phyloP scores from a whole-genome alignment of 2,329 filamentous ascomycete species.

The Cryoendolithus antarcticus region DNA sequence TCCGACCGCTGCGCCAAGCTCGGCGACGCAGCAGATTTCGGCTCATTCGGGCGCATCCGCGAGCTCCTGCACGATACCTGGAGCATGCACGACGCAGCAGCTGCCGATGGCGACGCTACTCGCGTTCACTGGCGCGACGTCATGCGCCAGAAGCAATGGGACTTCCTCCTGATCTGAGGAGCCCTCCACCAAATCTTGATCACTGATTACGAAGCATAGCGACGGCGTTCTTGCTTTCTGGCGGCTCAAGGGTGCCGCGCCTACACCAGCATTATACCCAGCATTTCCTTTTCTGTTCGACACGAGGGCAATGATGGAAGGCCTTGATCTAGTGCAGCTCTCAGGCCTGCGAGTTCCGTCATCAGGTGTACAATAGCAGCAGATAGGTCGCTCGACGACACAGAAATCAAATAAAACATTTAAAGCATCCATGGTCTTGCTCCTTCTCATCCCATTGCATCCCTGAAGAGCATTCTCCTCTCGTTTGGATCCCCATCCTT shows the following conservation, averaged over 20 bases:
- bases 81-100: constrained; percentile 56
- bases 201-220: constrained; percentile 17
- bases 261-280: constrained; percentile 13
- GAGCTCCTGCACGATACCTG: constrained; percentile 74
- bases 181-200: not conserved
- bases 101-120: constrained; percentile 37
- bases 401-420: too few species aligned
- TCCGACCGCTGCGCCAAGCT: constrained; percentile 61
- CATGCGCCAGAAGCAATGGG: constrained; percentile 85
- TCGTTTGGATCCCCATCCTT: too few species aligned
- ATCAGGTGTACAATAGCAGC: too few species aligned
- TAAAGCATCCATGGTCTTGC: too few species aligned
- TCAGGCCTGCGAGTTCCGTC: constrained; percentile 9
- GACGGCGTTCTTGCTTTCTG: constrained; percentile 14
- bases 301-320: constrained; percentile 1
- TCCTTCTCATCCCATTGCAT: too few species aligned
- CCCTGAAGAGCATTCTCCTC: too few species aligned
- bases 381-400: too few species aligned
- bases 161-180: constrained; percentile 70
- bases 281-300: not conserved
- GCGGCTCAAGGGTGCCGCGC: constrained; percentile 2
- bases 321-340: constrained; percentile 24
- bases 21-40: constrained; percentile 64
- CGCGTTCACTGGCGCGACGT: constrained; percentile 90
- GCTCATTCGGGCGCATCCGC: constrained; percentile 74